These are phyloP conservation scores for Phytopythium litorale DNA, from an alignment of 352 stramenopile genomes.

Conservation along the genomic window DNA sequence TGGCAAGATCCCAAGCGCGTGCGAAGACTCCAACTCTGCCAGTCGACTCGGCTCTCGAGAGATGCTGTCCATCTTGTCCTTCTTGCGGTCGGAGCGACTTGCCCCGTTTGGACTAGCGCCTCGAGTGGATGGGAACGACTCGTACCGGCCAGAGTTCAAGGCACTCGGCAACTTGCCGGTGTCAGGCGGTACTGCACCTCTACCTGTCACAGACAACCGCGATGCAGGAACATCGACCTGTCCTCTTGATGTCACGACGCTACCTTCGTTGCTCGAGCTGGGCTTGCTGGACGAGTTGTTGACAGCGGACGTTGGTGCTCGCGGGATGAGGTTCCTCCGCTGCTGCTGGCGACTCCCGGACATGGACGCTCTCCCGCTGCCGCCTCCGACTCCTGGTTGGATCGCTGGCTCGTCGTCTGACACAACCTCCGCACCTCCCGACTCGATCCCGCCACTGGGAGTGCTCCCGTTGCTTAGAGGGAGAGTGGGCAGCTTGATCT, in stretches of 20 bases:
- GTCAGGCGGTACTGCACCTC: conserved; percentile 17
- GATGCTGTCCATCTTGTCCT: neutral
- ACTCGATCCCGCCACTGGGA: conserved; percentile 19
- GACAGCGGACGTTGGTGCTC: neutral
- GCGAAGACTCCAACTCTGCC: neutral
- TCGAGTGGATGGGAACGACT: neutral
- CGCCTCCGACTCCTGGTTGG: conserved; percentile 6
- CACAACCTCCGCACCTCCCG: conserved; percentile 53
- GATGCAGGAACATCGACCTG: neutral
- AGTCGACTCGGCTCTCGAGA: neutral
- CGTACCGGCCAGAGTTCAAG: conserved; percentile 14
- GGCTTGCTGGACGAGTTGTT: conserved; percentile 13
- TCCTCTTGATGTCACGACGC: conserved; percentile 8
- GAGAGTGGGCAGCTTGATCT: conserved; percentile 65
- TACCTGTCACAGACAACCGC: conserved; percentile 1
- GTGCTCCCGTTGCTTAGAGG: conserved; percentile 14
- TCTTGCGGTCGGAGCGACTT: neutral
- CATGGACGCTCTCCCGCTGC: neutral
- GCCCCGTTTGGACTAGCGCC: neutral
- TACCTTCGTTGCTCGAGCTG: conserved; percentile 19
- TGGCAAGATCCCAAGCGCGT: neutral
- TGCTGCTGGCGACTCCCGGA: conserved; percentile 4
- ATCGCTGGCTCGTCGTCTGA: conserved; percentile 40
- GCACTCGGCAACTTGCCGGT: conserved; percentile 23
- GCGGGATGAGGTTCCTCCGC: conserved; percentile 5